Evolutionary conservation across 192 early-diverging fungal genomes (phyloP).

Genomic region (Dispira parvispora): DNA sequence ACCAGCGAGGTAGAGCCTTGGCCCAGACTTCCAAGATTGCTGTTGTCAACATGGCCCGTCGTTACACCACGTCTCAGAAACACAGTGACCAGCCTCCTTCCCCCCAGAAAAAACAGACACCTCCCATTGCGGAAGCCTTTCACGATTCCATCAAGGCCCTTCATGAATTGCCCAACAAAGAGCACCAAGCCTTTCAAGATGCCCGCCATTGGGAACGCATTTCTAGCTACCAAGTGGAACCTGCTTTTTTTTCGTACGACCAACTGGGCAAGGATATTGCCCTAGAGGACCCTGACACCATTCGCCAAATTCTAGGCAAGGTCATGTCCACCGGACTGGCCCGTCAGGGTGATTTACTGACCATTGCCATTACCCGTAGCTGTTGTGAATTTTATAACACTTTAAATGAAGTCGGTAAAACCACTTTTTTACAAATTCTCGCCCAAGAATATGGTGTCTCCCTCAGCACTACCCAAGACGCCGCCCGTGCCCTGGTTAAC

Average conservation of each 20-base stretch:
- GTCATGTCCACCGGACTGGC: slow-evolving; percentile 2
- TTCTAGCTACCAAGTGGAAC: slow-evolving; percentile 8
- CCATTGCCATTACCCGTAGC: slow-evolving; percentile 21
- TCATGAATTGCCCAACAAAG: neutral
- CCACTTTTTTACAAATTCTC: slow-evolving; percentile 14
- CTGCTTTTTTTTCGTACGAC: slow-evolving; percentile 11
- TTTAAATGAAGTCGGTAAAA: slow-evolving; percentile 20
- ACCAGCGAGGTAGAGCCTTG: too few relatives aligned
- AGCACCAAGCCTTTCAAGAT: neutral
- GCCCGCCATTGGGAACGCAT: slow-evolving; percentile 2
- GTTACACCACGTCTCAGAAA: too few relatives aligned
- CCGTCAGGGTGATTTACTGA: slow-evolving; percentile 2
- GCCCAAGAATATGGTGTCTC: slow-evolving; percentile 14
- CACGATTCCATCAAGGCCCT: neutral
- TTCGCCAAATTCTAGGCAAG: slow-evolving; percentile 2
- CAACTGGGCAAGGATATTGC: slow-evolving; percentile 11
- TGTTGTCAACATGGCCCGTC: too few relatives aligned
- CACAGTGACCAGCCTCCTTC: too few relatives aligned
- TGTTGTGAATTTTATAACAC: slow-evolving; percentile 38
- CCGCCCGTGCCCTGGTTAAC: slow-evolving; percentile 12
- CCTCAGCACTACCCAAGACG: slow-evolving; percentile 5
- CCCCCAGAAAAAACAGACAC: too few relatives aligned
- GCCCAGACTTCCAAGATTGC: too few relatives aligned
- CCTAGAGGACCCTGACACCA: slow-evolving; percentile 7
- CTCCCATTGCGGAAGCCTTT: neutral